Base-by-base conservation (phyloP, 2,329 filamentous ascomycete genomes). In the Diaporthe vaccinii region DNA sequence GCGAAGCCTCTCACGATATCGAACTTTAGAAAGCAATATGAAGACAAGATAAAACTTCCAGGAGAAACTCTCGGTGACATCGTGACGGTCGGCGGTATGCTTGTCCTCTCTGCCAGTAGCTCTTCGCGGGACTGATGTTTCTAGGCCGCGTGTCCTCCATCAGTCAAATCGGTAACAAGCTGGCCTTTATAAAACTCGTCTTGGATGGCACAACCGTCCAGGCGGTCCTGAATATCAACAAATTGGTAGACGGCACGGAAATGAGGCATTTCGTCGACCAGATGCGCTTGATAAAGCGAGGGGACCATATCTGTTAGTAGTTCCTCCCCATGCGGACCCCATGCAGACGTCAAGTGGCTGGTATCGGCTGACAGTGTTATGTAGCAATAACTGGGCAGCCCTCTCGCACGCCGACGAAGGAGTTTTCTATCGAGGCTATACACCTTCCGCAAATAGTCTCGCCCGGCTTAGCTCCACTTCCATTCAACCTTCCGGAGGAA, bases 261-360 rank as follows among this genome's bases (percentile, higher is more conserved):
- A 77, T 79, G 36, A 81, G 84, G 51, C 83, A 84, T 53, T 92
- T 93, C 79, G 92, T 90, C 80, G 83, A 89, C 53, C 90, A 94
- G 77, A 89, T 90, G 77, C 91, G 91, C 77, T 84, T 94, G 73
- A 87, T 96, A 65, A 91, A 93, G 78, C 91, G 94, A 79, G 97
- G 97, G 77, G 97, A 98, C 85, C 93, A 94, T 82, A 92, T 96
- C 81, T 92, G 94, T 95, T 89, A 86, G 93, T 89, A 86, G 93
- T 88, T 25, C 77, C 77, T 70, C 61, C 46, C 57, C 61, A 58
- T 61, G 72, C 71, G 55, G 58, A 70, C 76, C 58, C 72, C 67
- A 75, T 75, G 22, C n/a, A 6, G 46, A 69, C 22, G 34, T 59
- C 73, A 75, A 78, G 76, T 76, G 79, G 77, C 44, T 41, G 28